These are phyloP conservation scores for Ogataea thermomethanolica DNA, from an alignment of 805 yeast species.

Conservation along the genomic window DNA sequence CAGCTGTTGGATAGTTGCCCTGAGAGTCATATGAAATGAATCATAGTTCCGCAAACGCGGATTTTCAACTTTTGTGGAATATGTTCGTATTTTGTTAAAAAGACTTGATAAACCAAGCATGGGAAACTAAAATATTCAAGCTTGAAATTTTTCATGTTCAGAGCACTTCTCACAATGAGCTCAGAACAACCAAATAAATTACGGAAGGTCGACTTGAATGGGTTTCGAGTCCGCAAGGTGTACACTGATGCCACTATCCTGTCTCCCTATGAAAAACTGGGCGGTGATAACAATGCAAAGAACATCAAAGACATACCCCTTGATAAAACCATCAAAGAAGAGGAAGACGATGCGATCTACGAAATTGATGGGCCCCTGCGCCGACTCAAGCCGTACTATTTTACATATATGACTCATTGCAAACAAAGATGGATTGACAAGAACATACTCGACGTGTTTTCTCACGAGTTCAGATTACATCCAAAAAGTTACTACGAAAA, in stretches of 20 bases:
- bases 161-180: slow-evolving; percentile 2
- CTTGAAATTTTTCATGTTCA: slow-evolving; percentile 4
- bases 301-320: slow-evolving; percentile 17
- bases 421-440: slow-evolving; percentile 88
- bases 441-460: slow-evolving; percentile 75
- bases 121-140: neutral
- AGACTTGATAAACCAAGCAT: slow-evolving; percentile 11
- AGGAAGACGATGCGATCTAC: slow-evolving; percentile 58
- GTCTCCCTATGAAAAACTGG: slow-evolving; percentile 40
- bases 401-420: slow-evolving; percentile 87
- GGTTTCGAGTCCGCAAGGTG: slow-evolving; percentile 46
- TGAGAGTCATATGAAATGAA: slow-evolving; percentile 26
- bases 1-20: slow-evolving; percentile 41
- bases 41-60: slow-evolving; percentile 22
- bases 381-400: slow-evolving; percentile 79
- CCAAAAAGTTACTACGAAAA: slow-evolving; percentile 61
- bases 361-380: slow-evolving; percentile 58
- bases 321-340: slow-evolving; percentile 42
- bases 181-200: slow-evolving; percentile 15
- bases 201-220: slow-evolving; percentile 39
- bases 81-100: slow-evolving; percentile 16
- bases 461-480: slow-evolving; percentile 79
- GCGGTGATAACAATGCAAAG: slow-evolving; percentile 28
- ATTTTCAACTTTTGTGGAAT: slow-evolving; percentile 30
- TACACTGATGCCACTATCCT: slow-evolving; percentile 41